Conservation (phyloP, 768 basidiomycete genomes). For the Thelephora ganbajun region DNA sequence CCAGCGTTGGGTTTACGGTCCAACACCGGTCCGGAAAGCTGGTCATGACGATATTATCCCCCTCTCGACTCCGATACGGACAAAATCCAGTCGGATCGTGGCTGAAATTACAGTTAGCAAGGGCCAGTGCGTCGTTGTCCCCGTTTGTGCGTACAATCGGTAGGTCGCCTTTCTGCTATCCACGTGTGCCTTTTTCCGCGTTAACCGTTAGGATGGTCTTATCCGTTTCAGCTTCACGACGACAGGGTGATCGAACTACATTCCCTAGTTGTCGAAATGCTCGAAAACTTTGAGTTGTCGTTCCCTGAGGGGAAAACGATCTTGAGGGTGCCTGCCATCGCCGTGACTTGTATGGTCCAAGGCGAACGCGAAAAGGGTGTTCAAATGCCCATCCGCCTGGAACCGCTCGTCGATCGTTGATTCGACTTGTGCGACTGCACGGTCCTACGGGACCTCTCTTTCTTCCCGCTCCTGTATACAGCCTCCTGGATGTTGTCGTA, state of each 20-base stretch:
- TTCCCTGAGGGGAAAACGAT: neutral
- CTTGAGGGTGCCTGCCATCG: neutral
- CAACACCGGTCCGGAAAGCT: constrained; percentile 16
- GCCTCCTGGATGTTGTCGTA: too few species aligned
- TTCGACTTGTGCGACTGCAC: too few species aligned
- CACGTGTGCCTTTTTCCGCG: too few species aligned
- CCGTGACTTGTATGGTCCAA: neutral
- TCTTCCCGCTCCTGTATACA: too few species aligned
- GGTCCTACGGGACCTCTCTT: too few species aligned
- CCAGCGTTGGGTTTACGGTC: too few species aligned
- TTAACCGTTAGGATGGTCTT: too few species aligned
- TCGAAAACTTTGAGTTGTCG: constrained; percentile 27
- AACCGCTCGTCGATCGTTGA: too few species aligned
- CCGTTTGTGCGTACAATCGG: constrained; percentile 20
- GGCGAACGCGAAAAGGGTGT: neutral
- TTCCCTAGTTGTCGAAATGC: constrained; percentile 13
- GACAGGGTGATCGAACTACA: neutral
- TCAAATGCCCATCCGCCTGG: neutral
- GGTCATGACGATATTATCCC: constrained; percentile 20
- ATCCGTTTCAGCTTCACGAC: neutral
- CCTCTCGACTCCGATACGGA: constrained; percentile 17
- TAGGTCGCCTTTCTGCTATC: too few species aligned
- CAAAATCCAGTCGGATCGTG: constrained; percentile 13
- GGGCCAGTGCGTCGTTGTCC: constrained; percentile 10
- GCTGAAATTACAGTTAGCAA: constrained; percentile 15